A percentile compares a stretch with the other conserved stretches of the same genome.
These are phyloP conservation scores for Chytridium lagenaria DNA, from an alignment of 371 early-diverging fungal species.

Conservation along the genomic window DNA sequence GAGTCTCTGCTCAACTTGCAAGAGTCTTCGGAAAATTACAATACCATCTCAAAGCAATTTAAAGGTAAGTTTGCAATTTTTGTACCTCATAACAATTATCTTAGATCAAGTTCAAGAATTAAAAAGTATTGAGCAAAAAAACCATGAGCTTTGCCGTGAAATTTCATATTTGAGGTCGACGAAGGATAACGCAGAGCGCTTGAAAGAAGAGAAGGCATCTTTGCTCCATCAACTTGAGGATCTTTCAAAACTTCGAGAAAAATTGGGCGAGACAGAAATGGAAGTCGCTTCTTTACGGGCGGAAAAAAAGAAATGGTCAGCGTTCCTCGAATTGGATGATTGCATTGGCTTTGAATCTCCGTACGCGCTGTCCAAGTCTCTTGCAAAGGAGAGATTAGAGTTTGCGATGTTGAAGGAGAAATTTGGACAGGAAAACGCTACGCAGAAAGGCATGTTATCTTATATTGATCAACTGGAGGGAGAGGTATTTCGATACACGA, in stretches of 20 bases:
- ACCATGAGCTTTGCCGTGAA: constrained; percentile 40
- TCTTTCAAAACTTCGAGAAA: constrained; percentile 36
- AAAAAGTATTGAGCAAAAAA: constrained; percentile 47
- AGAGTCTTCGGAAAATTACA: background rate
- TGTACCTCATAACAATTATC: too few species aligned
- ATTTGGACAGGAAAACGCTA: constrained; percentile 39
- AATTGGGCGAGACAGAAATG: constrained; percentile 41
- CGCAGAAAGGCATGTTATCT: constrained; percentile 27
- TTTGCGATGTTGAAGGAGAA: constrained; percentile 44
- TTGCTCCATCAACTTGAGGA: constrained; percentile 49
- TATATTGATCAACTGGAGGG: constrained; percentile 35
- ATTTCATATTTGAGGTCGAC: constrained; percentile 29
- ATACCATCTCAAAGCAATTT: constrained; percentile 34
- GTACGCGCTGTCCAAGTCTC: constrained; percentile 45
- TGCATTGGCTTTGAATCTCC: constrained; percentile 50
- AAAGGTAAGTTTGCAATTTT: constrained; percentile 12
- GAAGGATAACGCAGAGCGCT: constrained; percentile 43
- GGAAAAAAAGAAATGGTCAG: constrained; percentile 58
- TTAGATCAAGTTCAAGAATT: constrained; percentile 49
- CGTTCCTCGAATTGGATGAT: constrained; percentile 23
- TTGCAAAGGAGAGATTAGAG: constrained; percentile 51
- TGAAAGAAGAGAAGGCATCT: constrained; percentile 51
- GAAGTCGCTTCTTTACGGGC: constrained; percentile 42
- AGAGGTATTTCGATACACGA: constrained; percentile 19
- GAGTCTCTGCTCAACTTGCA: background rate